Evolutionary conservation across 805 yeast species (phyloP), one percentile per base, ranked within the genome.

Genomic region (Saccharomycopsis sp.): DNA sequence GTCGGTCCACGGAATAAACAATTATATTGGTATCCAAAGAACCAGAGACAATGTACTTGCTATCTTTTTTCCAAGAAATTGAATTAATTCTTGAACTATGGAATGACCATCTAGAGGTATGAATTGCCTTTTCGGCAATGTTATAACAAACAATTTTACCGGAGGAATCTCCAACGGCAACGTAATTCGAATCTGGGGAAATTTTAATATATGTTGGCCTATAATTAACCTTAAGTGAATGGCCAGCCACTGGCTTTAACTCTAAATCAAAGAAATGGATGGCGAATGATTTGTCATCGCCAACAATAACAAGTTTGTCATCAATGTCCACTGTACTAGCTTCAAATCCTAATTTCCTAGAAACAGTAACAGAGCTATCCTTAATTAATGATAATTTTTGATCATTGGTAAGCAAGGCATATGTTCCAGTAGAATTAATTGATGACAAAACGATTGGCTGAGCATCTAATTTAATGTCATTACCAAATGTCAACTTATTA

Each of bases 51-150:
- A 85, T 72, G 53, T 74, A 79, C 53, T 81, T 77, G 45, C 85
- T 81, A 54, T 83, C 88, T 7, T 66, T 66, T 37, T 80, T 74
- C 98, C 97, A 93, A 20, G 77, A 62, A 39, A 93, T 84, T 24
- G 80, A 74, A 47, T 77, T 78, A 51, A 93, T 82, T 44, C 75
- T 79, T 45, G 95, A 81, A 2, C 89, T 85, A 60, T 93, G 97
- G 78, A 86, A 90, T 0, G 95, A 81, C 99, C 99, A 93, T 59
- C 97, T 76, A 0, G 94, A 77, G 2, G 97, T 87, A 29, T 79
- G 72, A 5, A 85, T 65, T 2, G 72, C 53, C 41, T 67, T 74
- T 32, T 77, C 79, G 2, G 59, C 60, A 4, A 78, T 59, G 51
- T 77, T 71, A 62, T 77, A 87, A 29, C 89, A 68, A n/a, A 81